Evolutionary conservation across 2,329 filamentous ascomycete genomes (phyloP), one percentile per base, ranked within the genome.

Genomic region (Dactylellina sp.): DNA sequence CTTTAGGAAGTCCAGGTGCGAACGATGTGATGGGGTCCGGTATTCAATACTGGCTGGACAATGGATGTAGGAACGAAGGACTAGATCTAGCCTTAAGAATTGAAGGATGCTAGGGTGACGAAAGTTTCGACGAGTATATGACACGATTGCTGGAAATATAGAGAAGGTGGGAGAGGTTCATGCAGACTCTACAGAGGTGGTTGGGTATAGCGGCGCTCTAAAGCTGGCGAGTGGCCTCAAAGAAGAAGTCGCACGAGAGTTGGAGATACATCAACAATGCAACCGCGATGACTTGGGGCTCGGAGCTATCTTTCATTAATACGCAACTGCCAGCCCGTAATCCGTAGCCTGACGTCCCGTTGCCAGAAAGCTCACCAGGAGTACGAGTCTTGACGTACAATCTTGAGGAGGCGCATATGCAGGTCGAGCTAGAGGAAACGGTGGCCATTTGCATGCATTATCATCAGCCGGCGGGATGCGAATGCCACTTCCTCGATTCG

Each of bases 391-490:
- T 32, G 28, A 4, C 28, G n/a, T 32, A 32, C 28, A 32, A 32
- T 9, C 28, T 32, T 4, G 28, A 32, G 28, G 39, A 40, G 63
- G 53, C 63, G 63, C 53, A 52, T 68, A 65, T 65, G 62, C 55
- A 49, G 46, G 28, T 32, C 25, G 44, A 20, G 40, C 24, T 52
- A 44, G 63, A 68, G 63, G 63, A 59, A 68, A 68, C 63, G 63
- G 63, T 68, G 63, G 63, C 63, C 63, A 68, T 68, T 59, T 42
- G 52, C 49, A 32, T 68, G 63, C 63, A 40, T 50, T 46, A 49
- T 59, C 63, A 68, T 53, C 63, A 60, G 53, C 63, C 53, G 53
- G 56, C 63, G 63, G 63, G 53, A 68, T 46, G 52, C 62, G 24
- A 53, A 32, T 32, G 37, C 50, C 24, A 46, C 46, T 52, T 68